Base-by-base conservation (phyloP, 306 rosid genomes). In the Rosa multiflora region DNA sequence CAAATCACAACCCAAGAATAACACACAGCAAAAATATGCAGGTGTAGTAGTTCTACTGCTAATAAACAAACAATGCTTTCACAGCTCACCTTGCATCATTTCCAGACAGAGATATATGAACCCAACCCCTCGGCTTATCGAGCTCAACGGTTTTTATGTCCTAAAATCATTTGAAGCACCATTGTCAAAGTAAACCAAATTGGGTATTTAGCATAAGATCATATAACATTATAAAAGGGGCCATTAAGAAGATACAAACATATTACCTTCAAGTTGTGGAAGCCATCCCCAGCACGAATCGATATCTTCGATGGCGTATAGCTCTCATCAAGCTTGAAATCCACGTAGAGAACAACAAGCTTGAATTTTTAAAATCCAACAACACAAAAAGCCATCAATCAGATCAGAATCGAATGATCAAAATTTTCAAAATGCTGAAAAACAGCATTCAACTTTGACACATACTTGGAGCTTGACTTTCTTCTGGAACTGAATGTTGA, bases 261-360 rank as follows among this genome's bases (percentile, higher is more conserved):
- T 56, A 61, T 13, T 39, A 94, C 97, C 94, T 91, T 95, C 83
- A 95, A 79, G 81, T 92, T 95, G 86, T 95, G 99, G 78, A 95
- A 95, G 49, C 98, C 99, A 70, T 91, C 99, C 35, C 99, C 97
- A 0, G 97, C 92, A 0, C 98, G 97, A 8, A 95, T 88, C 26
- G 97, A 91, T 43, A 95, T 75, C 84, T 91, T 92, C 63, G 97
- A 88, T 0, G 97, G 98, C 11, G 99, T 95, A 72, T 95, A 95
- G 89, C 99, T 95, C 82, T 95, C 99, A 11, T 95, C 99, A 55
- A 87, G 90, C 90, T 95, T 92, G 90, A 92, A 91, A 88, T 95
- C 96, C 82, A 92, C 91, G 81, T 92, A 95, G 1, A 95, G 81
- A 76, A 89, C 96, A 82, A 92, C 91, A 78, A 92, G 85, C 97